Conservation (phyloP, 192 early-diverging fungal species). For the Coemansia sp. region DNA sequence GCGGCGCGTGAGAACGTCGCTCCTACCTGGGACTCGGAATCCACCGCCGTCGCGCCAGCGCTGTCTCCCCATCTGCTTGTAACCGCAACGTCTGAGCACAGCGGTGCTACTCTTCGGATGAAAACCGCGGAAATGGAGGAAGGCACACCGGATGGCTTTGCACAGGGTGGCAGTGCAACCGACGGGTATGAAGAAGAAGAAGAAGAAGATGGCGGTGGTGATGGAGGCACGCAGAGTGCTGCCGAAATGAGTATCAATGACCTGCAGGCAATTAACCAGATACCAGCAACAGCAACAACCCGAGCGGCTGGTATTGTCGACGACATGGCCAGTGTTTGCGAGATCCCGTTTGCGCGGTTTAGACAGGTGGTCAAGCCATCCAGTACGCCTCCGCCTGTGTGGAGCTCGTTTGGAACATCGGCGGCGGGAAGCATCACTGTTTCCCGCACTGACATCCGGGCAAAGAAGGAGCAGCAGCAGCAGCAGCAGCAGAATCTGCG, state of each 20-base stretch:
- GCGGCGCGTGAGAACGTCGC: background rate
- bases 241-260: background rate
- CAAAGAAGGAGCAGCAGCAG: constrained; percentile 5
- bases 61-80: no score
- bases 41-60: background rate
- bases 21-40: background rate
- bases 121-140: background rate
- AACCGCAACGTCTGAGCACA: background rate
- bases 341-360: constrained; percentile 21
- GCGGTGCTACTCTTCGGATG: background rate
- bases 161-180: background rate
- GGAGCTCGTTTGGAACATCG: constrained; percentile 23
- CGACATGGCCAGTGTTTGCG: constrained; percentile 1
- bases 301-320: background rate
- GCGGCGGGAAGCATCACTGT: constrained; percentile 18
- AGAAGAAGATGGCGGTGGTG: background rate
- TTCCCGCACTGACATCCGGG: constrained; percentile 13
- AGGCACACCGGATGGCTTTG: background rate
- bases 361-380: constrained; percentile 5
- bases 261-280: background rate
- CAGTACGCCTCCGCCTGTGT: constrained; percentile 5
- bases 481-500: background rate
- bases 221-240: background rate
- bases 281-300: background rate
- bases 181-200: background rate